Evolutionary conservation across 768 basidiomycete genomes (phyloP).

Genomic region (Serendipita indica): DNA sequence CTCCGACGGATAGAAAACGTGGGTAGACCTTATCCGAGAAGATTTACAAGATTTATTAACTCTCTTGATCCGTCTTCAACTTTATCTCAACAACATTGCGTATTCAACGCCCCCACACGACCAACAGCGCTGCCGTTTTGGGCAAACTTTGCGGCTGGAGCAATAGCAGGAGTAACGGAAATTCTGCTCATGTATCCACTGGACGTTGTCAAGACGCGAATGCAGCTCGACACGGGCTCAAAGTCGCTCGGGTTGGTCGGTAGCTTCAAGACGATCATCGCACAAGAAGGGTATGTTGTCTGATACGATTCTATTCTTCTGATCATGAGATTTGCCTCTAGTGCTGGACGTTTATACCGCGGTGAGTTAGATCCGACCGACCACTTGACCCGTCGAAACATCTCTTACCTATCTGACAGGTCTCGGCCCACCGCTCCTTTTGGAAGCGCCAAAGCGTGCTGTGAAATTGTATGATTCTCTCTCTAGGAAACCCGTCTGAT

Average conservation of each 20-base stretch:
- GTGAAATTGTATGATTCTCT: slow-evolving; percentile 66
- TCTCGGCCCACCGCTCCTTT: slow-evolving; percentile 83
- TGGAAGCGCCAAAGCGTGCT: slow-evolving; percentile 97
- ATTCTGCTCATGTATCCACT: slow-evolving; percentile 70
- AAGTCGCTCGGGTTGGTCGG: slow-evolving; percentile 61
- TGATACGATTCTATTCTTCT: slow-evolving; percentile 17
- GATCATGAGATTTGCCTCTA: slow-evolving; percentile 22
- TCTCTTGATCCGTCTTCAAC: background rate
- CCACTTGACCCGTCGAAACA: background rate
- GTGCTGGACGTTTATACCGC: slow-evolving; percentile 73
- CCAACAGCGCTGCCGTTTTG: slow-evolving; percentile 66
- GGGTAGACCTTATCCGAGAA: background rate
- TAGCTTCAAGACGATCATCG: slow-evolving; percentile 68
- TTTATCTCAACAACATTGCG: background rate
- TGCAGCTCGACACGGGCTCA: slow-evolving; percentile 90
- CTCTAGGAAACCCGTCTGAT: slow-evolving; percentile 4
- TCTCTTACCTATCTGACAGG: slow-evolving; percentile 29
- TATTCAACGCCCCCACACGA: background rate
- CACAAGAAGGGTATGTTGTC: slow-evolving; percentile 68
- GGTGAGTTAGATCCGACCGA: slow-evolving; percentile 30
- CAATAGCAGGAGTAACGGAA: slow-evolving; percentile 72
- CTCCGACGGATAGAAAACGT: slow-evolving; percentile 1
- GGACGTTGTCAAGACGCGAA: slow-evolving; percentile 93
- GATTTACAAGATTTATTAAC: background rate
- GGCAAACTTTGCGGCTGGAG: slow-evolving; percentile 88